These are phyloP conservation scores for Saccharomyces cerevisiae DNA, from an alignment of 805 yeast species.

Conservation along the genomic window DNA sequence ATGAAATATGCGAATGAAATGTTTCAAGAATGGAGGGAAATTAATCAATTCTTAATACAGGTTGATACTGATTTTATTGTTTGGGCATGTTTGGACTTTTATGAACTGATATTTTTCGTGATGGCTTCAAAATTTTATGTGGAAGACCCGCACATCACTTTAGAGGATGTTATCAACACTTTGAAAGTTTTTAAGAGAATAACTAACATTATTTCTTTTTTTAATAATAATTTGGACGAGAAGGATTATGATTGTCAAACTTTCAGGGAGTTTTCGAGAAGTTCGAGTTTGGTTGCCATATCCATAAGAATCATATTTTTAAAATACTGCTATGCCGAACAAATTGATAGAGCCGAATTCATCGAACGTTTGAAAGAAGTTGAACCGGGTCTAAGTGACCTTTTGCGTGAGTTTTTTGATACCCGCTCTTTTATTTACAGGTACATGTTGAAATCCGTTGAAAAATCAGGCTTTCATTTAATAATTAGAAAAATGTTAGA, in stretches of 20 bases:
- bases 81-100: slow-evolving; percentile 5
- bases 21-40: slow-evolving; percentile 7
- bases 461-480: slow-evolving; percentile 12
- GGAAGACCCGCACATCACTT: neutral
- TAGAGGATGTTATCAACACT: slow-evolving; percentile 6
- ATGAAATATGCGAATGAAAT: slow-evolving; percentile 1
- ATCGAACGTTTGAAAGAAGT: neutral
- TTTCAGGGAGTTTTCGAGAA: neutral
- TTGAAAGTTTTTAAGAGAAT: slow-evolving; percentile 8
- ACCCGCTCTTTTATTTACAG: slow-evolving; percentile 7
- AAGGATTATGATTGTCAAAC: neutral
- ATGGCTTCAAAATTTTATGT: slow-evolving; percentile 7
- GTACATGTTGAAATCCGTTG: slow-evolving; percentile 9
- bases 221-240: neutral
- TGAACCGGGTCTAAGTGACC: neutral
- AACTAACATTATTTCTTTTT: neutral
- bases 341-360: neutral
- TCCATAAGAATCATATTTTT: neutral
- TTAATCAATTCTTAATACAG: slow-evolving; percentile 7
- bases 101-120: slow-evolving; percentile 6
- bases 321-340: neutral
- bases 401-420: neutral
- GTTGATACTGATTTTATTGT: slow-evolving; percentile 12
- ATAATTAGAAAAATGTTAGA: slow-evolving; percentile 9
- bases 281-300: neutral